Conservation (phyloP, 176 grass and related monocot genomes). For the Zizania latifolia region DNA sequence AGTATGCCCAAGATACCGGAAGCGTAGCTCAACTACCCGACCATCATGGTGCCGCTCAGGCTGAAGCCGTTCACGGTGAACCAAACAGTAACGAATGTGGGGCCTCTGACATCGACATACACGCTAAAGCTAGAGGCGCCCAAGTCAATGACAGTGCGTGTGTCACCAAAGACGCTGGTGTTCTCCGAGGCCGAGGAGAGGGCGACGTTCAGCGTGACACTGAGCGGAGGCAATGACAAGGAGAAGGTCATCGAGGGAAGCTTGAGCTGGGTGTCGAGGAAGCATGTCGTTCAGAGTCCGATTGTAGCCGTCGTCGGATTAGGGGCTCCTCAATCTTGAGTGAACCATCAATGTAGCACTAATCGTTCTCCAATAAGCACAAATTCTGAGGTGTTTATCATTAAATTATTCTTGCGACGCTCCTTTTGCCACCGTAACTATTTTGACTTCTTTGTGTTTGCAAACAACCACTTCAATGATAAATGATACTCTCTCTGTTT, state of each 20-base stretch:
- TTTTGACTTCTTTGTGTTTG: too few species aligned
- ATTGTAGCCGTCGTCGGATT: background rate
- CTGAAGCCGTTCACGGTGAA: background rate
- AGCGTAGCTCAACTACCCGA: slow-evolving; percentile 32
- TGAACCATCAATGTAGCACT: too few species aligned
- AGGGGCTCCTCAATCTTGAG: too few species aligned
- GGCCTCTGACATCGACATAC: slow-evolving; percentile 5
- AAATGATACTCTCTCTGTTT: too few species aligned
- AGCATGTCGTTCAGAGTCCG: slow-evolving; percentile 3
- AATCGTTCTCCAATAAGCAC: too few species aligned
- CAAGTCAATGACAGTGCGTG: background rate
- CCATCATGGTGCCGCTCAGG: background rate
- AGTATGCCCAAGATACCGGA: background rate
- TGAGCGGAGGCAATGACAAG: background rate
- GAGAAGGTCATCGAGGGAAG: background rate
- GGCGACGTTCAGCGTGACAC: slow-evolving; percentile 9
- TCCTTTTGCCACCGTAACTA: too few species aligned
- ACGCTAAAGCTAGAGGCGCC: background rate
- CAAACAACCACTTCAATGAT: too few species aligned
- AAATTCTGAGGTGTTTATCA: too few species aligned
- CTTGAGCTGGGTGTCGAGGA: slow-evolving; percentile 8
- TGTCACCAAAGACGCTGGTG: background rate
- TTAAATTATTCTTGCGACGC: too few species aligned
- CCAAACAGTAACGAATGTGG: slow-evolving; percentile 29
- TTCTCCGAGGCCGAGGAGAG: background rate